Percentiles rank a stretch among this genome's conserved stretches.
Conservation (phyloP, 139 green algal species). For the Micromonas pusilla region DNA sequence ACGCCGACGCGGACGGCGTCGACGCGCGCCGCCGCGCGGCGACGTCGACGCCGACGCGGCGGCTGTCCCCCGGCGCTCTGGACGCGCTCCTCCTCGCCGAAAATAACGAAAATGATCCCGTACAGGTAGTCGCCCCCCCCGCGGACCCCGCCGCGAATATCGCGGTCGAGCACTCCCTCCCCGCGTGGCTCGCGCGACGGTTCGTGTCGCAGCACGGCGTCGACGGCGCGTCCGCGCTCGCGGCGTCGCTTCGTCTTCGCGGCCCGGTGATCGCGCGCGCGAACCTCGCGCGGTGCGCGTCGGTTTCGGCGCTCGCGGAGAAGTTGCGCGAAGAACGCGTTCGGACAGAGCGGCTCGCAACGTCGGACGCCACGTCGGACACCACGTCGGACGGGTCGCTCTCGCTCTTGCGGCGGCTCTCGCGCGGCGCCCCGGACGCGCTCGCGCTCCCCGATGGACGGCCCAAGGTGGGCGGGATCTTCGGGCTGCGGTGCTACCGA, state of each 20-base stretch:
- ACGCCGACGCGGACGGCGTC: background rate
- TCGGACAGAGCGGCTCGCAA: background rate
- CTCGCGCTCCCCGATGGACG: background rate
- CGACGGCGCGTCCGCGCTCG: background rate
- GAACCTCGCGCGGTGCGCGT: background rate
- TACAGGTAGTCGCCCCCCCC: no score
- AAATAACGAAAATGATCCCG: no score
- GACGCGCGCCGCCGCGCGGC: background rate
- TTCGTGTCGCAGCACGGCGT: background rate
- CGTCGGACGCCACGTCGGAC: background rate
- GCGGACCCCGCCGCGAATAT: background rate
- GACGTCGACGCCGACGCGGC: background rate
- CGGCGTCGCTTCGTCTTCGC: background rate
- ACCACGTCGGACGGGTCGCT: background rate
- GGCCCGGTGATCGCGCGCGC: background rate
- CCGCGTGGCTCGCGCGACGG: background rate
- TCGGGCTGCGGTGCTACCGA: background rate
- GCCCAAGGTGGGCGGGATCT: background rate
- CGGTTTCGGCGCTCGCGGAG: background rate
- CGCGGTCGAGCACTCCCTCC: background rate
- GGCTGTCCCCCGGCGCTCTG: background rate
- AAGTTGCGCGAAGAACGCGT: background rate
- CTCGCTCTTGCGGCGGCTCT: background rate
- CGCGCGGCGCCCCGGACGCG: background rate
- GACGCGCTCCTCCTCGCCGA: no score